Conservation (phyloP, 257 asterid species). For the Scutellaria barbata region DNA sequence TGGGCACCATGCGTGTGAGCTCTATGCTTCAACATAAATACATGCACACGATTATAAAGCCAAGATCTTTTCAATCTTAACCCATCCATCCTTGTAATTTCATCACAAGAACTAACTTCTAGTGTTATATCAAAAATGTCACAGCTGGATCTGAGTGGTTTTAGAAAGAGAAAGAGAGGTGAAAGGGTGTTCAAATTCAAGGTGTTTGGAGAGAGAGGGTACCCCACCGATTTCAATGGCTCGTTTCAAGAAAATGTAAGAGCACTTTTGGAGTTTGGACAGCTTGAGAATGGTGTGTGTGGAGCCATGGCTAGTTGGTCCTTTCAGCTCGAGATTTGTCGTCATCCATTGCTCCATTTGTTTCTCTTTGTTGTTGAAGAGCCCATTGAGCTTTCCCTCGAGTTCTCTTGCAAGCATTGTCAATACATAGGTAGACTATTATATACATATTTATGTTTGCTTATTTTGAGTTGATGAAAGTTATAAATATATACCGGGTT, state of each 20-base stretch:
- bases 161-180: constrained; percentile 75
- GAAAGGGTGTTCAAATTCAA: constrained; percentile 83
- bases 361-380: constrained; percentile 80
- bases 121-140: constrained; percentile 63
- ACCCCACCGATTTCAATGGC: constrained; percentile 68
- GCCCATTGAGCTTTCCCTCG: constrained; percentile 67
- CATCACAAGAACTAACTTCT: neutral
- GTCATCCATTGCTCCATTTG: constrained; percentile 66
- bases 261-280: constrained; percentile 75
- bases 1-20: constrained; percentile 77
- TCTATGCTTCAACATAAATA: constrained; percentile 21
- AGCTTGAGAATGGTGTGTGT: constrained; percentile 55
- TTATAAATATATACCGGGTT: too few relatives aligned
- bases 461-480: too few relatives aligned
- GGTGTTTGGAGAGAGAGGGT: constrained; percentile 78
- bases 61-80: constrained; percentile 16
- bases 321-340: constrained; percentile 81
- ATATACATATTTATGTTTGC: neutral
- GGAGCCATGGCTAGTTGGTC: constrained; percentile 71
- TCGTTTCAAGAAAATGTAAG: constrained; percentile 68
- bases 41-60: neutral
- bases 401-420: constrained; percentile 77
- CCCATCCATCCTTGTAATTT: neutral
- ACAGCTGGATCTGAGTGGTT: constrained; percentile 63
- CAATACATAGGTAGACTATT: constrained; percentile 70